Evolutionary conservation across 495 filamentous ascomycete species (phyloP).

Genomic region (Daldinia grandis): DNA sequence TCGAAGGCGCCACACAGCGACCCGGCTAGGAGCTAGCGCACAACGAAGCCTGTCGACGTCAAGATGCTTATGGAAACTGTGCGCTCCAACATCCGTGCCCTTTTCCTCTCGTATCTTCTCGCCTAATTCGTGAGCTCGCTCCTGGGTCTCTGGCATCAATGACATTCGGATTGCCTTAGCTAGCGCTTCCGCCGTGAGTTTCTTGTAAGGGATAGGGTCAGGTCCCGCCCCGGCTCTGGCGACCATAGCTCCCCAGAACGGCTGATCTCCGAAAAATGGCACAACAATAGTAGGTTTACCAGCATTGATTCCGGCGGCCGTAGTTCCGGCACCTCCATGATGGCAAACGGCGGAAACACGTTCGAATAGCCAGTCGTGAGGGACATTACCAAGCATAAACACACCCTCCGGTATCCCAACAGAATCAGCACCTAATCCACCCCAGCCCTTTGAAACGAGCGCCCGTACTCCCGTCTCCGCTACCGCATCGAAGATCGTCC

Average conservation of each 20-base stretch:
- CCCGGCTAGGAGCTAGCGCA: slow-evolving; percentile 66
- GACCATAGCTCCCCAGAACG: slow-evolving; percentile 84
- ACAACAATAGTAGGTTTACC: slow-evolving; percentile 79
- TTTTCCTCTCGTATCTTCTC: slow-evolving; percentile 69
- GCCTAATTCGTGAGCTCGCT: slow-evolving; percentile 67
- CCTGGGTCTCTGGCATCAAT: slow-evolving; percentile 62
- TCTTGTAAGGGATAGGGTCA: slow-evolving; percentile 72
- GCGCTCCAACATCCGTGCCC: slow-evolving; percentile 68
- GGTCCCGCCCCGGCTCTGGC: slow-evolving; percentile 76
- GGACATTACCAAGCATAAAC: slow-evolving; percentile 80
- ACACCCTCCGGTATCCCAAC: slow-evolving; percentile 69
- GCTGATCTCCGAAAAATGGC: slow-evolving; percentile 87
- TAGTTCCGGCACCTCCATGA: slow-evolving; percentile 85
- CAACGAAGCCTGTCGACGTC: slow-evolving; percentile 69
- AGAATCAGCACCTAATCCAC: slow-evolving; percentile 71
- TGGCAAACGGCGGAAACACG: slow-evolving; percentile 80
- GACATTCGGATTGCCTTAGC: slow-evolving; percentile 68
- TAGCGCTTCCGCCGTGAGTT: slow-evolving; percentile 69
- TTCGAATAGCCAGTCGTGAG: slow-evolving; percentile 85
- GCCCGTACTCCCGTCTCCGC: slow-evolving; percentile 71
- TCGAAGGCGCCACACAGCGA: slow-evolving; percentile 75
- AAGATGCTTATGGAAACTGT: slow-evolving; percentile 75
- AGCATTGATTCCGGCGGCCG: slow-evolving; percentile 73
- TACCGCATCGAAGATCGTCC: slow-evolving; percentile 73
- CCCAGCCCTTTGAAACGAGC: slow-evolving; percentile 83